Percentiles rank a stretch among this genome's conserved stretches.
These are phyloP conservation scores for Echites panduratus DNA, from an alignment of 257 asterid species.

Conservation along the genomic window DNA sequence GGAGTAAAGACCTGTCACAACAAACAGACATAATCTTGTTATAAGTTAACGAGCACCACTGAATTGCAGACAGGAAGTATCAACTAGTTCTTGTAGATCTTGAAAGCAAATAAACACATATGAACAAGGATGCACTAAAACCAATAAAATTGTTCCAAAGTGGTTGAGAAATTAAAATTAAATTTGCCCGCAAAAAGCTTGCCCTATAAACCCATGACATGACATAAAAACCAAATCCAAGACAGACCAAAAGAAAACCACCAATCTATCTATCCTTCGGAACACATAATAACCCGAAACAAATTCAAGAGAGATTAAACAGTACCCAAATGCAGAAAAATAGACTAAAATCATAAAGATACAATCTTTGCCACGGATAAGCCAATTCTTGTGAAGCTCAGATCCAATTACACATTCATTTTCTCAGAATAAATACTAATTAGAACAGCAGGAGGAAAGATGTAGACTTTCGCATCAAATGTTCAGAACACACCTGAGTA, in stretches of 20 bases:
- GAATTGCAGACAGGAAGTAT: conserved; percentile 46
- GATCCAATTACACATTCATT: conserved; percentile 11
- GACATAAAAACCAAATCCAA: conserved; percentile 20
- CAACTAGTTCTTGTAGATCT: conserved; percentile 36
- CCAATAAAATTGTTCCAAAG: conserved; percentile 36
- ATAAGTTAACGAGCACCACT: conserved; percentile 41
- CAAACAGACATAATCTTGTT: conserved; percentile 37
- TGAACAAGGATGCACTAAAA: conserved; percentile 41
- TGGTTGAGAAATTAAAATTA: conserved; percentile 18
- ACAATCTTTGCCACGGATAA: conserved; percentile 16
- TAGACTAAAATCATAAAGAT: conserved; percentile 14
- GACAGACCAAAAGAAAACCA: conserved; percentile 19
- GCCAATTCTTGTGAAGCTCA: conserved; percentile 11
- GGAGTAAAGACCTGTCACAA: conserved; percentile 46
- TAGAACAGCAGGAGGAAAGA: conserved; percentile 8
- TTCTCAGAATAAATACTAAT: conserved; percentile 3
- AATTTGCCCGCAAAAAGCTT: conserved; percentile 24
- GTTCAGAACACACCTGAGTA: conserved; percentile 27
- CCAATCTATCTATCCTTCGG: conserved; percentile 1
- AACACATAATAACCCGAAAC: neutral
- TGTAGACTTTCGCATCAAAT: conserved; percentile 11
- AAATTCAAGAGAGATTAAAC: neutral
- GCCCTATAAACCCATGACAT: conserved; percentile 19
- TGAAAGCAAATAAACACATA: conserved; percentile 23
- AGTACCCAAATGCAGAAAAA: conserved; percentile 24